Base-by-base conservation (phyloP, 345 rosid species). In the Ricinus communis region DNA sequence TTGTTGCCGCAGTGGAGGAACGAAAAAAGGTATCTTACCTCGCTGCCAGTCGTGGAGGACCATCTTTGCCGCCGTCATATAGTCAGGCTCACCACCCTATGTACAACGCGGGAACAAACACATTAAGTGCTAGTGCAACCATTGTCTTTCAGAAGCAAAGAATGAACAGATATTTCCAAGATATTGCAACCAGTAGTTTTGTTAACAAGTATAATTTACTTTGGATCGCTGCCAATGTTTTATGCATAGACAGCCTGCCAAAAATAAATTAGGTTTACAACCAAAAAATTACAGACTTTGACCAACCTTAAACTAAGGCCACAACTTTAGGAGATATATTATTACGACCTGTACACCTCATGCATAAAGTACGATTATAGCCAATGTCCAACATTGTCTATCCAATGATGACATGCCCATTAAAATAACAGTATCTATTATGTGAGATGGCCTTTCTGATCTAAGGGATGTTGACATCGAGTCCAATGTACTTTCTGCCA, bases 41-140 rank as follows among this genome's bases (percentile, higher is more conserved):
- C 98, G 86, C 80, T 93, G 98, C 98, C 98, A 90, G 79, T 93
- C 98, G 59, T 93, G 98, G 50, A 93, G 97, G 54, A 93, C 72
- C 98, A 91, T 93, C 87, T 91, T 93, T 1, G 96, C 96, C 13
- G 84, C 97, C 4, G 98, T 91, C 73, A 71, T 87, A 70, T 83
- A 69, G 74, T 93, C 97, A 46, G 96, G 97, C 81, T 93, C 98
- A 45, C 97, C 98, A 45, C 96, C 98, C 97, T 93, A 79, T 8
- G 74, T 21, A 51, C 12, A 53, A 24, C 13, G 46, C 66, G 56
- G 61, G 30, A 6, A 33, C 21, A 65, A 47, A 61, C 27, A 21
- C 8, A 49, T 2, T 18, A 57, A 51, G 30, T 30, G 21, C 41
- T 0, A 13, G 61, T 19, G 47, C 1, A 40, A 51, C 18, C 28